phyloP scores from a whole-genome alignment of 768 basidiomycete species.

The Sporobolomyces pararoseus region DNA sequence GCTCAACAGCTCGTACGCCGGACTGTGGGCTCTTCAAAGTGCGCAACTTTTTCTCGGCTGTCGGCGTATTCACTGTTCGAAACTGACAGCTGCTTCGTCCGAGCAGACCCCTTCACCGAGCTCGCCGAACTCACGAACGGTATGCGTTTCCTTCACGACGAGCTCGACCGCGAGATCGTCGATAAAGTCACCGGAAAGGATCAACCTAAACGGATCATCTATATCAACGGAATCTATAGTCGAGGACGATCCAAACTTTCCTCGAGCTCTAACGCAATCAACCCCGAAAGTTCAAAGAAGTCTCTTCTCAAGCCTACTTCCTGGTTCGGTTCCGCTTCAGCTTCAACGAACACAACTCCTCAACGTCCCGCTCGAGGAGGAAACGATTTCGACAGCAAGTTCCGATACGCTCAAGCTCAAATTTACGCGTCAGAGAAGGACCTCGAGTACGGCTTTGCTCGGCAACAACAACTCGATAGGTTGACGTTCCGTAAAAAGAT shows the following conservation, averaged over 20 bases:
- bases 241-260: not conserved
- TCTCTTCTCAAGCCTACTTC: too few species aligned
- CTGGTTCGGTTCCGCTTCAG: not conserved
- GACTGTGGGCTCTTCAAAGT: constrained; percentile 33
- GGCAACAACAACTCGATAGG: constrained; percentile 7
- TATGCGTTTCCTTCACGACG: constrained; percentile 34
- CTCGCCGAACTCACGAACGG: constrained; percentile 34
- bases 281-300: too few species aligned
- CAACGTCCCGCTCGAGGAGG: not conserved
- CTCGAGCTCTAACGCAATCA: too few species aligned
- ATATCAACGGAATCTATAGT: constrained; percentile 16
- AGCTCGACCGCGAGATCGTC: constrained; percentile 36
- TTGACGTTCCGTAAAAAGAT: constrained; percentile 28
- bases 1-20: constrained; percentile 30
- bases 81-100: too few species aligned
- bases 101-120: constrained; percentile 37
- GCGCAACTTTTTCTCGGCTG: not conserved
- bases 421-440: constrained; percentile 31
- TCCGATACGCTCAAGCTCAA: constrained; percentile 7
- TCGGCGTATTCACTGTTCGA: not conserved
- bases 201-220: constrained; percentile 9
- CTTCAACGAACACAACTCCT: too few species aligned
- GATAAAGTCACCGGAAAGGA: constrained; percentile 19
- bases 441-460: constrained; percentile 32
- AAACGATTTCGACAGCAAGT: constrained; percentile 11